phyloP scores from a whole-genome alignment of 768 basidiomycete genomes.

The Antrodiella citrinella region DNA sequence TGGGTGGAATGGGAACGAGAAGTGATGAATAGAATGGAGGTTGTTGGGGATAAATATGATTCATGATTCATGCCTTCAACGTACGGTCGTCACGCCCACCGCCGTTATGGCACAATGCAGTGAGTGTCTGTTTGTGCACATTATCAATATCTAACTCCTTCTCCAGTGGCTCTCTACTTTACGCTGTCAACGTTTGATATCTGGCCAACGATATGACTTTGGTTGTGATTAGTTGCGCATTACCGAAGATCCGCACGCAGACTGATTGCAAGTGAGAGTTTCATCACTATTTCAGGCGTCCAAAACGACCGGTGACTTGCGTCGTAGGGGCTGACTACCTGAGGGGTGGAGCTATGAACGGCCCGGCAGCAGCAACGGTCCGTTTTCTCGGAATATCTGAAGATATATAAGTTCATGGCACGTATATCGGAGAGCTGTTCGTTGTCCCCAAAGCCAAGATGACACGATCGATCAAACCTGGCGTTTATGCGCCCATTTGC shows the following conservation, averaged over 20 bases:
- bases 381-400: not conserved
- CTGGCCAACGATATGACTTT: too few species aligned
- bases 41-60: too few species aligned
- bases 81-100: too few species aligned
- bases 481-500: conserved; percentile 81
- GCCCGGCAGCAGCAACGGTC: not conserved
- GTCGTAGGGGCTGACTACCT: not conserved
- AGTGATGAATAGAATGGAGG: conserved; percentile 58
- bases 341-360: not conserved
- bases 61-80: too few species aligned
- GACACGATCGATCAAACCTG: conserved; percentile 55
- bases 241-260: not conserved
- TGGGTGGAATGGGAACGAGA: conserved; percentile 78
- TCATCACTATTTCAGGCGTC: not conserved
- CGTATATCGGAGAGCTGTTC: not conserved
- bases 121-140: too few species aligned
- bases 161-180: too few species aligned
- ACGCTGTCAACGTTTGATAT: too few species aligned
- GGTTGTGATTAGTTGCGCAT: too few species aligned
- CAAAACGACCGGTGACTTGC: not conserved
- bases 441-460: not conserved
- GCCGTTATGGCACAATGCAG: too few species aligned
- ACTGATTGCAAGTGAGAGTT: not conserved
- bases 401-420: too few species aligned
- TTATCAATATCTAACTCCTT: too few species aligned